These are phyloP conservation scores for Phytophthora litchii DNA, from an alignment of 352 stramenopile genomes.

Conservation along the genomic window DNA sequence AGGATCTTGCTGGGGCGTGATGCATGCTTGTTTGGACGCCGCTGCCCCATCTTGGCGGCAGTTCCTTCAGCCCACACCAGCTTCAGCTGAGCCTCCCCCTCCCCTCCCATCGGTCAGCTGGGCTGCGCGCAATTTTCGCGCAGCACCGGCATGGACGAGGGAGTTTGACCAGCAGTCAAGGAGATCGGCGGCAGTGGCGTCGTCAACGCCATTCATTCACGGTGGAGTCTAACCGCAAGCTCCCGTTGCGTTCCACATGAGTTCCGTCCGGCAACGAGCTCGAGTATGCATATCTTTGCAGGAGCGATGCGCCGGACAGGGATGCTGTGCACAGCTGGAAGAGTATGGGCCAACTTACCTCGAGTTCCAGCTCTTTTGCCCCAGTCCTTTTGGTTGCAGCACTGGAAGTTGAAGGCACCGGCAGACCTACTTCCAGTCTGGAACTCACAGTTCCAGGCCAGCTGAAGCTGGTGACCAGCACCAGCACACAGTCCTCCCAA, in stretches of 20 bases:
- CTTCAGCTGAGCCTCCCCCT: conserved; percentile 29
- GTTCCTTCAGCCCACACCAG: conserved; percentile 13
- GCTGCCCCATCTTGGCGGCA: conserved; percentile 5
- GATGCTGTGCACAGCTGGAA: conserved; percentile 10
- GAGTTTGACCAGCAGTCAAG: conserved; percentile 1
- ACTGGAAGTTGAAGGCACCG: conserved; percentile 10
- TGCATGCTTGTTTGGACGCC: conserved; percentile 20
- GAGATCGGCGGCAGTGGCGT: not conserved
- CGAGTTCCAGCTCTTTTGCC: conserved; percentile 24
- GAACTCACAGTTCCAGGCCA: conserved; percentile 11
- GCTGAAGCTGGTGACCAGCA: conserved; percentile 1
- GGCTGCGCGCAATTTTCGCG: conserved; percentile 11
- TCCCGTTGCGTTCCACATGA: not conserved
- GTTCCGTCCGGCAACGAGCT: not conserved
- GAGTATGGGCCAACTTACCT: conserved; percentile 1
- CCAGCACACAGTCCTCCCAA: not conserved
- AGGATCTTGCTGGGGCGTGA: conserved; percentile 6
- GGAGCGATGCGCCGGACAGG: conserved; percentile 14
- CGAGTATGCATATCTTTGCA: conserved; percentile 16
- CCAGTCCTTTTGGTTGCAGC: conserved; percentile 6
- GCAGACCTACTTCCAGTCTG: conserved; percentile 1
- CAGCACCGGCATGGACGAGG: not conserved
- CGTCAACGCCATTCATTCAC: conserved; percentile 6
- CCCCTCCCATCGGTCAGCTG: conserved; percentile 29
- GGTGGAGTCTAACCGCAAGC: not conserved